phyloP scores from a whole-genome alignment of 1,139 yeast genomes.

The Cylindricascospora bacillispora region DNA sequence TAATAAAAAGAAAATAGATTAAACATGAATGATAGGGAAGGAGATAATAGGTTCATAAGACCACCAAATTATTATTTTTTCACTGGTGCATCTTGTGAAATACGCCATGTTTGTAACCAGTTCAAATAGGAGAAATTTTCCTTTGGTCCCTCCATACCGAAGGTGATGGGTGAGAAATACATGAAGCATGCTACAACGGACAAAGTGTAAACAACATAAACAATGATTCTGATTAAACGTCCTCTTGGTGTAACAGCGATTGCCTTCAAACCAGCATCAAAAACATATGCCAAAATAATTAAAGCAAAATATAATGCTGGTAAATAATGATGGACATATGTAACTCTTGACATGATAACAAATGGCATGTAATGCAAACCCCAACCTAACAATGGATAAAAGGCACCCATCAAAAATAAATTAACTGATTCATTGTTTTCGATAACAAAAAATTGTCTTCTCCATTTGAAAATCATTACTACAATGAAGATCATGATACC shows the following conservation, averaged over 20 bases:
- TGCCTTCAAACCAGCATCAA: slow-evolving; percentile 47
- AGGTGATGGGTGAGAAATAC: slow-evolving; percentile 64
- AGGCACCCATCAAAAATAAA: slow-evolving; percentile 61
- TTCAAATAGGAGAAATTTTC: slow-evolving; percentile 57
- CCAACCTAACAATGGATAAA: slow-evolving; percentile 91
- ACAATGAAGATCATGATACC: slow-evolving; percentile 46
- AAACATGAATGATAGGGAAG: too few relatives aligned
- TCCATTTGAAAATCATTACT: slow-evolving; percentile 73
- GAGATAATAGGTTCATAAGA: too few relatives aligned
- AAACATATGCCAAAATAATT: slow-evolving; percentile 61
- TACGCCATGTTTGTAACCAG: slow-evolving; percentile 67
- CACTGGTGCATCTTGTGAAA: slow-evolving; percentile 18
- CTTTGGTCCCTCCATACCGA: slow-evolving; percentile 84
- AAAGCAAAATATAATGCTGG: slow-evolving; percentile 78
- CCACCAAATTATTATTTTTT: too few relatives aligned
- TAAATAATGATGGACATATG: slow-evolving; percentile 70
- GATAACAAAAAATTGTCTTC: slow-evolving; percentile 76
- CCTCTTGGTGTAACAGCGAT: slow-evolving; percentile 22
- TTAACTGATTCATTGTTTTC: slow-evolving; percentile 26
- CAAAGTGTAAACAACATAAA: slow-evolving; percentile 37
- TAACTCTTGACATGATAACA: slow-evolving; percentile 68
- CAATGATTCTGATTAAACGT: slow-evolving; percentile 22
- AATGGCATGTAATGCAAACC: slow-evolving; percentile 78
- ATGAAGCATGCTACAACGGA: slow-evolving; percentile 55
- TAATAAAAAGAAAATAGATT: too few relatives aligned